Evolutionary conservation across 768 basidiomycete species (phyloP), one percentile per base, ranked within the genome.

Genomic region (Boletellus emodensis): DNA sequence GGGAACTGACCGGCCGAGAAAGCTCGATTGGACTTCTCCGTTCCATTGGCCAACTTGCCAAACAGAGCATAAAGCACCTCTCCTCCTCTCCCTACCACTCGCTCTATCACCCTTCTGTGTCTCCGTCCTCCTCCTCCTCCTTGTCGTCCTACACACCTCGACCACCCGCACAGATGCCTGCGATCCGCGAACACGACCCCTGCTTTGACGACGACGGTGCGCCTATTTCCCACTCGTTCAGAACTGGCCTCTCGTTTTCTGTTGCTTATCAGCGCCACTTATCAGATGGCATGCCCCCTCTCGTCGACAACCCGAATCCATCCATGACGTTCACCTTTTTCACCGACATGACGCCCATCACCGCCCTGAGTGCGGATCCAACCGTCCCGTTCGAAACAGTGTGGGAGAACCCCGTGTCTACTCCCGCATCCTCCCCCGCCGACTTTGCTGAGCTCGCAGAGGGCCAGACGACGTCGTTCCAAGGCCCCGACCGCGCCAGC

Each of bases 261-360:
- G 32, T 24, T 57, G 26, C 52, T 59, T 49, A 57, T 48, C 47
- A 34, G 42, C 17, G 28, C 10, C 17, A 33, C 52, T 40, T 41
- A 46, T 54, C 62, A 78, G 78, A 75, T 63, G 67, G 67, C 15
- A 77, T 78, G 75, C 76, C 77, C 8, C 71, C 76, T 35, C 71
- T 77, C 59, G 73, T 81, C 59, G 80, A 83, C 60, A 75, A 76
- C 61, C 78, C 76, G 52, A 71, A 68, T 58, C 71, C 76, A 52
- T 68, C 73, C 28, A 75, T 76, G 73, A 78, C 75, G 38, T 82
- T 79, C 68, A 84, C 82, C n/a, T 84, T 85, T 68, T 77, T 77
- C 61, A 72, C 77, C 24, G 78, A 81, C 60, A 80, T 81, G 73
- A 75, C 77, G 5, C 77, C 81, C 42, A 72, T 77, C 61, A 76